Conservation (phyloP, 2,329 filamentous ascomycete genomes). For the Paecilomyces sp. region DNA sequence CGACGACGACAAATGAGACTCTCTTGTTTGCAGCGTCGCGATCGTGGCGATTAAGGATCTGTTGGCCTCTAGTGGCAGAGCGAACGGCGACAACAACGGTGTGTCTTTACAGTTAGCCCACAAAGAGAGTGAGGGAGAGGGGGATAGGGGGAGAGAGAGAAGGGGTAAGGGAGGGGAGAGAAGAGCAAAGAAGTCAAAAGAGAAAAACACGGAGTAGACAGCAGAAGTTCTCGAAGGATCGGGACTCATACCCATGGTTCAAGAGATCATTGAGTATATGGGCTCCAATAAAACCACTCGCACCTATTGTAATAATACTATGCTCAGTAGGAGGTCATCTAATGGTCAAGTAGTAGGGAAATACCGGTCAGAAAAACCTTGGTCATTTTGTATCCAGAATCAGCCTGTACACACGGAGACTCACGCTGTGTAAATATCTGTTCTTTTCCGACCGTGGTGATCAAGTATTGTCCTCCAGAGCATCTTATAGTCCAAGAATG, state of each 20-base stretch:
- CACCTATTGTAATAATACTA: conserved; percentile 32
- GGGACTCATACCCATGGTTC: conserved; percentile 37
- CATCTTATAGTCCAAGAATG: too few relatives aligned
- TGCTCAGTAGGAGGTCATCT: background rate
- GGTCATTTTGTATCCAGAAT: conserved; percentile 18
- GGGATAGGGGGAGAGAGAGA: background rate
- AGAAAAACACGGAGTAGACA: background rate
- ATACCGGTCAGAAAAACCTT: conserved; percentile 34
- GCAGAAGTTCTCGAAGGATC: background rate
- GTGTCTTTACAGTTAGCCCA: conserved; percentile 33
- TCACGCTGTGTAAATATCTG: too few relatives aligned
- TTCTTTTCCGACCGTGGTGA: too few relatives aligned
- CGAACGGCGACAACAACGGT: conserved; percentile 58
- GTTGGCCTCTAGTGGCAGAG: conserved; percentile 54
- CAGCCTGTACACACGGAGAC: too few relatives aligned
- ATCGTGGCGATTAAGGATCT: conserved; percentile 48
- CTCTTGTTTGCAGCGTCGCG: conserved; percentile 46
- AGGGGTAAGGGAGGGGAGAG: background rate
- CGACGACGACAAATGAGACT: conserved; percentile 60
- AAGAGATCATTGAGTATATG: conserved; percentile 56
- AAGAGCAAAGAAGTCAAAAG: background rate
- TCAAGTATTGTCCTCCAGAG: too few relatives aligned
- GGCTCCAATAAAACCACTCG: conserved; percentile 59
- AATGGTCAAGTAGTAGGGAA: background rate
- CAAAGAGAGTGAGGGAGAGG: too few relatives aligned